These are phyloP conservation scores for Lactarius evosmus DNA, from an alignment of 768 basidiomycete genomes.

Conservation along the genomic window DNA sequence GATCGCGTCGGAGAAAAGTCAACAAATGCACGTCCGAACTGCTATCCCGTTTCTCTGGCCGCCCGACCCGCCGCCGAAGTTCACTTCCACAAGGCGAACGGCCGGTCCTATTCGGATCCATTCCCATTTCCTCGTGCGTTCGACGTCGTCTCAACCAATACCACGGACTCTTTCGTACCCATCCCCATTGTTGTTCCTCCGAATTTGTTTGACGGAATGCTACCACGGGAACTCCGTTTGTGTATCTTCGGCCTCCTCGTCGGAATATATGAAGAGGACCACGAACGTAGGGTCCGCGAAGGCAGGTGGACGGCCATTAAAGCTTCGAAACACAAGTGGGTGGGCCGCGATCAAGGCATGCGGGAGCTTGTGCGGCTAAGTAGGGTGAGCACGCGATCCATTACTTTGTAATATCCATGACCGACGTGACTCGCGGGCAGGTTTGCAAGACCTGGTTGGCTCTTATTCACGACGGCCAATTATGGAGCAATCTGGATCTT, in stretches of 20 bases:
- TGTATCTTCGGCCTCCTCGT: constrained; percentile 56
- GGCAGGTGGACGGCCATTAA: constrained; percentile 58
- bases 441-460: constrained; percentile 75
- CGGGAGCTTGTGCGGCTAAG: constrained; percentile 76
- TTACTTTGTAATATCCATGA: constrained; percentile 1
- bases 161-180: constrained; percentile 51
- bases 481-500: constrained; percentile 73
- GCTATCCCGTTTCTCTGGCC: constrained; percentile 26
- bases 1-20: constrained; percentile 16
- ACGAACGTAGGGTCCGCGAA: constrained; percentile 42
- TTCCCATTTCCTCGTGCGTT: constrained; percentile 45
- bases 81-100: constrained; percentile 43
- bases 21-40: constrained; percentile 6
- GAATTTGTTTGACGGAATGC: constrained; percentile 58
- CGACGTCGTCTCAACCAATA: constrained; percentile 53
- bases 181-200: constrained; percentile 46
- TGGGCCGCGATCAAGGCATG: constrained; percentile 69
- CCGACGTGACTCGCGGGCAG: constrained; percentile 39
- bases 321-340: constrained; percentile 68
- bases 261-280: constrained; percentile 56
- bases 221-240: constrained; percentile 71
- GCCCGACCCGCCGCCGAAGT: constrained; percentile 28
- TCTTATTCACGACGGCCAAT: constrained; percentile 79
- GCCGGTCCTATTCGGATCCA: constrained; percentile 63
- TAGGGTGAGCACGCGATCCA: constrained; percentile 52